phyloP scores from a whole-genome alignment of 2,329 filamentous ascomycete species.

The Graphilbum fragrans region DNA sequence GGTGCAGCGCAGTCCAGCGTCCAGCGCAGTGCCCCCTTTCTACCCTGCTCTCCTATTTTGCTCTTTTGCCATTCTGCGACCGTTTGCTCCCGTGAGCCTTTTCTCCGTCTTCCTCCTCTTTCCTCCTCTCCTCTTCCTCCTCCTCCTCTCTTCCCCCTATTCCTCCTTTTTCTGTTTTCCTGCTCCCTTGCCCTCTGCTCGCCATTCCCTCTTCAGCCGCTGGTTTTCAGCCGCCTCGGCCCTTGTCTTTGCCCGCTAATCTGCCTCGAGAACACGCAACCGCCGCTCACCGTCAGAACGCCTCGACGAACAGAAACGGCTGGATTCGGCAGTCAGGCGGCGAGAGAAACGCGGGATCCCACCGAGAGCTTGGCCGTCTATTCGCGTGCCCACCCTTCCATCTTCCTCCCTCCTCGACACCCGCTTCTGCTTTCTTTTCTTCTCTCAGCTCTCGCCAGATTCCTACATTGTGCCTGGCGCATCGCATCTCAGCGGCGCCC shows the following conservation, averaged over 20 bases:
- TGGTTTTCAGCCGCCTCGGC: too few species aligned
- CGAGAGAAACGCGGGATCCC: too few species aligned
- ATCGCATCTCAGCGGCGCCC: background rate
- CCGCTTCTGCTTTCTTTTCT: conserved; percentile 1
- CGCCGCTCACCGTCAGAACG: too few species aligned
- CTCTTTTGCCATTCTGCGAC: background rate
- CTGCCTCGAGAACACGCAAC: too few species aligned
- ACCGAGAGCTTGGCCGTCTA: too few species aligned
- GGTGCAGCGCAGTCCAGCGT: too few species aligned
- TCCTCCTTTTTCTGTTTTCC: background rate
- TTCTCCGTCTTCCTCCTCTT: background rate
- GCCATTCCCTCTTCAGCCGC: background rate
- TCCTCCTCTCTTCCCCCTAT: background rate
- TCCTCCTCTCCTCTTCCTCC: background rate
- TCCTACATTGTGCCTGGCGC: background rate
- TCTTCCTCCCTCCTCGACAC: too few species aligned
- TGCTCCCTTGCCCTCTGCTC: background rate
- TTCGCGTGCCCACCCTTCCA: too few species aligned
- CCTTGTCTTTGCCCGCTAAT: too few species aligned
- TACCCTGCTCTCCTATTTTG: background rate
- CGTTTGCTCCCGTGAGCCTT: too few species aligned
- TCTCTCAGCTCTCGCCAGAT: background rate
- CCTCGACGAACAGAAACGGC: too few species aligned
- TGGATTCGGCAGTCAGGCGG: too few species aligned
- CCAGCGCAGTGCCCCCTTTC: background rate